Conservation (phyloP, 306 rosid species). For the Malus asiatica region DNA sequence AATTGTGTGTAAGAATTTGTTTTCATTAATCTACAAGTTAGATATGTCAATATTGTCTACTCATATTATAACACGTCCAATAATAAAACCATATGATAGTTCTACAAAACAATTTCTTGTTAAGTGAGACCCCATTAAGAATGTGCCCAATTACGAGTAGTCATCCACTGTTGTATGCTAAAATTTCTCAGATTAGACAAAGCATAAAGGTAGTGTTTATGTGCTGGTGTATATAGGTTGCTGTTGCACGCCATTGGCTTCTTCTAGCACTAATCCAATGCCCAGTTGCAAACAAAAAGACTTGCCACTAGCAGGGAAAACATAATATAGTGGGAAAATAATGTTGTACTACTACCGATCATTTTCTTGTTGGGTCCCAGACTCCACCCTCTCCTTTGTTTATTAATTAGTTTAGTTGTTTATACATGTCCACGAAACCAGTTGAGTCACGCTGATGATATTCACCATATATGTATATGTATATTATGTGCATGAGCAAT, state of each 20-base stretch:
- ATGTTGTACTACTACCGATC: neutral
- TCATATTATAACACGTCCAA: too few relatives aligned
- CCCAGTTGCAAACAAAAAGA: constrained; percentile 15
- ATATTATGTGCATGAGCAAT: neutral
- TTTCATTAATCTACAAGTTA: too few relatives aligned
- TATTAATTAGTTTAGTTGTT: neutral
- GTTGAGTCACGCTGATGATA: neutral
- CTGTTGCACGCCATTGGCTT: neutral
- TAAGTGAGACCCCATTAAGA: too few relatives aligned
- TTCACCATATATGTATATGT: neutral
- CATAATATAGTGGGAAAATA: constrained; percentile 2
- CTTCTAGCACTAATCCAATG: neutral
- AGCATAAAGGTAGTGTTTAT: neutral
- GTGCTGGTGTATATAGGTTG: neutral
- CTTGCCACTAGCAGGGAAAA: constrained; percentile 5
- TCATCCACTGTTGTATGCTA: neutral
- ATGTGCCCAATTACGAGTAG: too few relatives aligned
- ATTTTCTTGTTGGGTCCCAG: constrained; percentile 7
- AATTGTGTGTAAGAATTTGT: too few relatives aligned
- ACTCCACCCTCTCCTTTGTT: neutral
- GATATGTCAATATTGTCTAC: too few relatives aligned
- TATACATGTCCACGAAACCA: neutral
- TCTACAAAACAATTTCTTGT: too few relatives aligned
- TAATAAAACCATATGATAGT: too few relatives aligned
- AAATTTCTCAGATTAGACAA: neutral